Evolutionary conservation across 2,329 filamentous ascomycete species (phyloP), one percentile per base, ranked within the genome.

Genomic region (Pseudonectria foliicola): DNA sequence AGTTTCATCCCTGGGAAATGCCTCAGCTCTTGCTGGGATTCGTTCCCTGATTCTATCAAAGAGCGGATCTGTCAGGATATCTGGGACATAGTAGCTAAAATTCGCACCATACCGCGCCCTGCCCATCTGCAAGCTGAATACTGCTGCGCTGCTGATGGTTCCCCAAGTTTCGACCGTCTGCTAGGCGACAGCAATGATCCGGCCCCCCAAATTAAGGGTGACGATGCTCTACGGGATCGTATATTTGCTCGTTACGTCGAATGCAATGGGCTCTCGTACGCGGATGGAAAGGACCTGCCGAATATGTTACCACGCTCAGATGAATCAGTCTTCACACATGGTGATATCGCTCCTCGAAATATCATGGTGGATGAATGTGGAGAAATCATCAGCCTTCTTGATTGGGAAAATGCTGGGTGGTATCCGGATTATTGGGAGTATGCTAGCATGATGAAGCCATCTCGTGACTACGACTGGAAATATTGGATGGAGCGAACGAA

Each of bases 401-500:
- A 41, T 16, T 35, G 35, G 39, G 35, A 38, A 26, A 35, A 25
- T 13, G 34, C 39, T 16, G 35, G 35, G 6, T 35, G 39, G 39
- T 35, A 38, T 28, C 31, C 38, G 8, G 38, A 37, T 14, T 41
- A 38, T 18, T 41, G 34, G 31, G 34, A 41, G 25, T 35, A 31
- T 34, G 34, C 35, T 14, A 32, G 39, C 27, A 44, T 42, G 31
- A 44, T 44, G 39, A 36, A 40, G 24, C 38, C 29, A 14, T 42
- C 36, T 23, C 24, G 34, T 34, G 34, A 38, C 18, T 24, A 37
- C 23, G 32, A 44, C 25, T 44, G 37, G 34, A 35, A 38, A 32
- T n/a, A 23, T 7, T 40, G 37, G 38, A 40, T 42, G 34, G 35
- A 35, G 16, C 34, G 38, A 15, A 34, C 37, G 11, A 39, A 11